Evolutionary conservation across 129 eudicot genomes (phyloP), one percentile per base, ranked within the genome.

Genomic region (Chrysanthemum seticuspe): DNA sequence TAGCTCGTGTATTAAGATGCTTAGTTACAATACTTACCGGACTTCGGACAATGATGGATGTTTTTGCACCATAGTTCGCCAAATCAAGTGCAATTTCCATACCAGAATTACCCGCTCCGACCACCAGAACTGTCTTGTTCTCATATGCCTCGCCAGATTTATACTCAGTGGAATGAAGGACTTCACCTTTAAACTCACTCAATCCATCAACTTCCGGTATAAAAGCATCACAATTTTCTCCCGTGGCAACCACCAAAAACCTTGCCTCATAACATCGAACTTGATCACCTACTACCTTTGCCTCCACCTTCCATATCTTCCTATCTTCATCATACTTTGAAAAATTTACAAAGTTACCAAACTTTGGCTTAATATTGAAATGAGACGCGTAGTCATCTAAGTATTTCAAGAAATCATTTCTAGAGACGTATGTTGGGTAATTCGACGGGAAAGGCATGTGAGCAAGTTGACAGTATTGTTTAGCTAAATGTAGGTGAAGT

Each of bases 61-160:
- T 76, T n/a, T 80, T 79, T 0, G 88, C 95, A 62, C 94, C 94
- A 58, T 83, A 47, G 40, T 68, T 76, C 0, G 87, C 66, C 1
- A 92, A 55, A 85, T 89, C 96, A 62, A 85, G 69, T 11, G 98
- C 94, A 71, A 89, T 92, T 62, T 92, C 98, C 96, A 85, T 87
- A 1, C 95, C 98, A 2, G 95, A 92, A 74, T 92, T 92, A 13
- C 98, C 98, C 13, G 86, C 79, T 44, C 98, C 98, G 61, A 89
- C 89, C 16, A 92, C 95, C 85, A 92, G 76, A 58, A 92, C 95
- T 70, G 57, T 77, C 29, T 85, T 82, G 0, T 63, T 71, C 13
- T 59, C 54, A 60, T 68, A 92, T 48, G 47, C 67, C 14, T 79
- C 68, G 0, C 96, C 96, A 54, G 74, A 74, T 51, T 89, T 89